Evolutionary conservation across 176 grass and related monocot species (phyloP).

Genomic region (Phyllostachys edulis): DNA sequence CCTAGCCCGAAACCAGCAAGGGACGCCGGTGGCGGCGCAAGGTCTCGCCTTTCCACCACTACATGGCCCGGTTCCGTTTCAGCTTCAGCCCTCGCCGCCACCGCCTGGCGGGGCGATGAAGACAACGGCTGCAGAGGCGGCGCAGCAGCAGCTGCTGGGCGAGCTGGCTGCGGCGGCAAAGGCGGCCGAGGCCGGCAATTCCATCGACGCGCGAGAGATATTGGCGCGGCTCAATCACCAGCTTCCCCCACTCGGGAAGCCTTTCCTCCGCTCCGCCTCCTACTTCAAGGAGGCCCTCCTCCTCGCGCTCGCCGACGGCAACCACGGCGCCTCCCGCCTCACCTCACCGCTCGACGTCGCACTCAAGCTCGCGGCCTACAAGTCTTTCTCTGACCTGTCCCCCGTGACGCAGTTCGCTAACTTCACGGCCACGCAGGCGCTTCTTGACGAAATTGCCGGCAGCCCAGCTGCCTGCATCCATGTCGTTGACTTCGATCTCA

Average conservation of each 20-base stretch:
- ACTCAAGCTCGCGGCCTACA: slow-evolving; percentile 72
- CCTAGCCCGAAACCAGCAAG: slow-evolving; percentile 35
- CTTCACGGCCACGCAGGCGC: slow-evolving; percentile 72
- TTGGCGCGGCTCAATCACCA: slow-evolving; percentile 99
- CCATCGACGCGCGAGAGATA: slow-evolving; percentile 82
- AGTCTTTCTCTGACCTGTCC: slow-evolving; percentile 77
- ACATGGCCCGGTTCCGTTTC: slow-evolving; percentile 45
- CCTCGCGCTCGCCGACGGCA: slow-evolving; percentile 50
- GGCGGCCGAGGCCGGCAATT: slow-evolving; percentile 73
- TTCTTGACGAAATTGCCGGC: slow-evolving; percentile 63
- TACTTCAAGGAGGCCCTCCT: slow-evolving; percentile 93
- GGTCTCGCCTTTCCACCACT: slow-evolving; percentile 31
- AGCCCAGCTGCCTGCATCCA: slow-evolving; percentile 55
- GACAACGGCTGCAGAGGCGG: slow-evolving; percentile 33
- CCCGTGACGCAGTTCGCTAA: slow-evolving; percentile 76
- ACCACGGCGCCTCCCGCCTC: slow-evolving; percentile 28
- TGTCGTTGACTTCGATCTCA: slow-evolving; percentile 83
- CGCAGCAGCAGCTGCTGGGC: slow-evolving; percentile 59
- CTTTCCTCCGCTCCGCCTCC: slow-evolving; percentile 86
- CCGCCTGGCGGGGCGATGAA: slow-evolving; percentile 32
- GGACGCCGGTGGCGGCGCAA: slow-evolving; percentile 8
- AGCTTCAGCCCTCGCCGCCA: slow-evolving; percentile 56
- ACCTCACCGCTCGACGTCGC: slow-evolving; percentile 56
- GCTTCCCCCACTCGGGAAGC: slow-evolving; percentile 85
- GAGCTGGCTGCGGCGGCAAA: slow-evolving; percentile 71